Percentiles rank a stretch among this genome's conserved stretches.
Conservation (phyloP, 495 filamentous ascomycete genomes). For the Neurospora tetrasperma region DNA sequence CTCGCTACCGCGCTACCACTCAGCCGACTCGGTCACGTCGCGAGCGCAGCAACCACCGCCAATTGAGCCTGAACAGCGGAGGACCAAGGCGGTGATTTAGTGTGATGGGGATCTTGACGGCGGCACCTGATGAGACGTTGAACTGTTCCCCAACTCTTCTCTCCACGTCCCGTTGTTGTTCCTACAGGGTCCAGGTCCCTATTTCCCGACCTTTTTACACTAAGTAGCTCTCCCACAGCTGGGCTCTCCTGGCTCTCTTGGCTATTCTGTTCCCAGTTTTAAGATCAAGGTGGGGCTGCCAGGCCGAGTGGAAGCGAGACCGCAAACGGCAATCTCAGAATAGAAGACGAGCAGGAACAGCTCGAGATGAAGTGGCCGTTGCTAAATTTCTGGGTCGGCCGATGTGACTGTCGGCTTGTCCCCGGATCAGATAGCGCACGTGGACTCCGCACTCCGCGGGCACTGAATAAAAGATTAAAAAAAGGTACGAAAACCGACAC, state of each 20-base stretch:
- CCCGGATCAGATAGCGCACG: background rate
- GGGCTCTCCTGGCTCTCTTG: background rate
- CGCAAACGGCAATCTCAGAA: background rate
- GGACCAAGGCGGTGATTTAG: background rate
- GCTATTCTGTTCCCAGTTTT: background rate
- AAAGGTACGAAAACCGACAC: background rate
- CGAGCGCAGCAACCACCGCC: background rate
- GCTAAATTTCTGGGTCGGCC: background rate
- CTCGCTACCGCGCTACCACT: slow-evolving; percentile 12
- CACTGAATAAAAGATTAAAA: too few species aligned
- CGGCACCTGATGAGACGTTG: background rate
- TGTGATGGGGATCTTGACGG: background rate
- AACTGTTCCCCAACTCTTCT: background rate
- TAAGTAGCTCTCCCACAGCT: background rate
- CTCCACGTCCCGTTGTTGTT: background rate
- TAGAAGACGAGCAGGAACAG: background rate
- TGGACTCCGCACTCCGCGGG: background rate
- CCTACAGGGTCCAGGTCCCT: background rate
- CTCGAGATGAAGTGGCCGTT: background rate
- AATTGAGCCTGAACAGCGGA: slow-evolving; percentile 2
- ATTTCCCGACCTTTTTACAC: background rate
- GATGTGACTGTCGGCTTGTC: background rate
- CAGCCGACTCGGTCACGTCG: background rate
- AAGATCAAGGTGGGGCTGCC: background rate
- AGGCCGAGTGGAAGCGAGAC: background rate